Evolutionary conservation across 345 rosid species (phyloP), one percentile per base, ranked within the genome.

Genomic region (Garcia nutans): DNA sequence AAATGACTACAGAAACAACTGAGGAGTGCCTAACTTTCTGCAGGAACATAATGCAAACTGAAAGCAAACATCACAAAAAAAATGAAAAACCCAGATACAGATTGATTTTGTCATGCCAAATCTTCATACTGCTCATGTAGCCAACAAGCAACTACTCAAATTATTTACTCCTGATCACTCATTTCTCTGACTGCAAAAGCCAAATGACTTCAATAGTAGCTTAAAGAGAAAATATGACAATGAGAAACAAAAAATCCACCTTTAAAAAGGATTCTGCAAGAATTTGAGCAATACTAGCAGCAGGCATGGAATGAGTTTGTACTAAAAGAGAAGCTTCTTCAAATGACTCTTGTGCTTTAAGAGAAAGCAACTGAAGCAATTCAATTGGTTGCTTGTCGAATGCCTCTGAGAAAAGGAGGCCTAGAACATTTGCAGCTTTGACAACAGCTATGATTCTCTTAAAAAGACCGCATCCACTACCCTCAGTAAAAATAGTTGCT

Each of bases 321-420:
- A 90, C 98, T 82, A 93, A 83, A 65, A 89, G 90, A 77, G 81
- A 75, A 69, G 99, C 98, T 85, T 92, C 98, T 70, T 96, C 96
- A 87, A 90, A 89, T 55, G 99, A 93, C 71, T 96, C 99, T 76
- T 93, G 99, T 74, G 98, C 99, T 88, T 96, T 96, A 77, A 93
- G 98, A 74, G 98, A 92, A 78, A 93, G 98, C 77, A 96, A 89
- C 79, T 92, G 96, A 16, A 93, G 90, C 84, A 96, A 78, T 79
- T 96, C 97, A 82, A 89, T 71, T 23, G 98, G 97, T 79, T 90
- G 96, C 86, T 92, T 93, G 63, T 82, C 88, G 83, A 91, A 96
- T 63, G 99, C 98, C 87, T 96, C 99, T 1, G 82, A 88, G 80
- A 96, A 93, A 76, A 88, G 77, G 81, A 96, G 88, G 64, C 97